phyloP scores from a whole-genome alignment of 2,329 filamentous ascomycete species.

The Botrytis byssoidea region DNA sequence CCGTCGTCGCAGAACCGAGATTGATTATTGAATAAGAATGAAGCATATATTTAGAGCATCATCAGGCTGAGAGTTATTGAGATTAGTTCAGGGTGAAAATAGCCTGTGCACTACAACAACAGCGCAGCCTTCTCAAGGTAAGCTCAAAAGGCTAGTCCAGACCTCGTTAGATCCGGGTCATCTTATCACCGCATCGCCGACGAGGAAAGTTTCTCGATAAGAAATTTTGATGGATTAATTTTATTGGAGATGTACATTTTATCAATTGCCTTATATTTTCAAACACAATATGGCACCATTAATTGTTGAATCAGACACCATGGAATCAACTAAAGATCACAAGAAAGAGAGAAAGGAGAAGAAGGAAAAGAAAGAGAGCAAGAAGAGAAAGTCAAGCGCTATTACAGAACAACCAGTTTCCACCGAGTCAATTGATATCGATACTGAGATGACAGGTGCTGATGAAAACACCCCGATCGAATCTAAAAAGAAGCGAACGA shows the following conservation, averaged over 20 bases:
- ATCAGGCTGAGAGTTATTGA: constrained; percentile 2
- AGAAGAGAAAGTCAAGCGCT: constrained; percentile 29
- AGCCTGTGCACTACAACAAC: constrained; percentile 4
- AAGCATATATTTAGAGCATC: constrained; percentile 15
- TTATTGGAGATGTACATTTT: background rate
- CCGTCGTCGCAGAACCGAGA: constrained; percentile 9
- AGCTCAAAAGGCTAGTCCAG: background rate
- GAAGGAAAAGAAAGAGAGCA: constrained; percentile 20
- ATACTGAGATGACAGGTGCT: constrained; percentile 5
- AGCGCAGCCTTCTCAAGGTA: constrained; percentile 2
- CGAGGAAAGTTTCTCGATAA: constrained; percentile 22
- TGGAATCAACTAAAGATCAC: background rate
- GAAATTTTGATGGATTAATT: constrained; percentile 21
- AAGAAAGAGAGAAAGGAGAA: constrained; percentile 12
- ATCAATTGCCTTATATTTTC: background rate
- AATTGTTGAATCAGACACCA: constrained; percentile 14
- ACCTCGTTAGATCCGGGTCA: constrained; percentile 17
- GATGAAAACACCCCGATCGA: background rate
- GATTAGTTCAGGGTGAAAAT: constrained; percentile 13
- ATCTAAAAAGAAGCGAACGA: constrained; percentile 26
- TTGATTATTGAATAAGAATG: background rate
- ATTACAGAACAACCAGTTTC: constrained; percentile 16
- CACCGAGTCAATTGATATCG: constrained; percentile 8
- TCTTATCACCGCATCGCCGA: constrained; percentile 10
- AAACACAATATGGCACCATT: constrained; percentile 9